Base-by-base conservation (phyloP, 2,329 filamentous ascomycete genomes). In the Colletotrichum cuscutae region DNA sequence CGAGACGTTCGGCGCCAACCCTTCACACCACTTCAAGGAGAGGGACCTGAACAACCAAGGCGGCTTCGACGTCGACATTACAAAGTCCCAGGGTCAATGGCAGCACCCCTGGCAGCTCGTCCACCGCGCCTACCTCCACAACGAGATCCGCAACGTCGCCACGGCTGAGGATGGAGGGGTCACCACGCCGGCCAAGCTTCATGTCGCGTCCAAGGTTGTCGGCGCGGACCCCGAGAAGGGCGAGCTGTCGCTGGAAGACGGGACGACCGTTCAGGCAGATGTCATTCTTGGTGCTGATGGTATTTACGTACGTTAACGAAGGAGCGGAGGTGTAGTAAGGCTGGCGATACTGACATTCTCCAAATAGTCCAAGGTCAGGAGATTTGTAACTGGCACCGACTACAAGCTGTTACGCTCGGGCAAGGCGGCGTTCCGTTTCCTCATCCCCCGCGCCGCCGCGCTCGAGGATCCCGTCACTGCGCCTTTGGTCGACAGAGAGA, bases 211-310 rank as follows among this genome's bases (percentile, higher is more conserved):
- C 49, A 81, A 79, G 37, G 85, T 89, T 0, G 78, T 83, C 0
- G 79, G 83, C 32, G 83, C 89, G 0, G 82, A 89, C 64, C 75
- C 83, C 0, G 69, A 80, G 1, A 78, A 77, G 2, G 85, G 82
- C 1, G 84, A 79, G 0, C 75, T 90, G 0, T 84, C 79, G 1
- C 82, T 90, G 1, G 84, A 84, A 4, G 81, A 85, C 56, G 88
- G 88, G 0, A 79, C 82, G 0, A 76, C 76, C 1, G 76, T 87
- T 9, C 74, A 81, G 1, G 86, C 84, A 5, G 88, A 91, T 73
- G 71, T 90, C 0, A 75, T 90, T 2, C 74, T 90, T 4, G 89
- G 87, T 2, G 89, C 88, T 0, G 89, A 90, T 73, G 89, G 89
- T 0, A 87, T 89, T 2, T 82, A 85, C 75, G 84, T 84, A 53